These are phyloP conservation scores for Prinsepia uniflora DNA, from an alignment of 306 rosid species.

Conservation along the genomic window DNA sequence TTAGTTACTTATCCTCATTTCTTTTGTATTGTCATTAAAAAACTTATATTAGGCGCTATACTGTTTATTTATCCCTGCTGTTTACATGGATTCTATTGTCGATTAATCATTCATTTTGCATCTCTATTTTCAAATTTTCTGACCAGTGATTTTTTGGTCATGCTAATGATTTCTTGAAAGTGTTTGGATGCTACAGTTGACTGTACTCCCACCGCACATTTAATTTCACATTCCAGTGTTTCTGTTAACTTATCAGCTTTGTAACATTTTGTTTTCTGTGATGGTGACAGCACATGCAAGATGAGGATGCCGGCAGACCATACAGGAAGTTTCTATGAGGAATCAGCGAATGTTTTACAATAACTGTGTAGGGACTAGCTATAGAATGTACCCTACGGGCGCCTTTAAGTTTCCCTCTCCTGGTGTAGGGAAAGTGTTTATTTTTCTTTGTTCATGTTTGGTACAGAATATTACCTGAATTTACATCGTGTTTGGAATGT, in stretches of 20 bases:
- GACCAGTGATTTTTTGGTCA: not conserved
- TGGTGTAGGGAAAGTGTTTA: conserved; percentile 15
- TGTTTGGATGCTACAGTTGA: not conserved
- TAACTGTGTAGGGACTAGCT: conserved; percentile 32
- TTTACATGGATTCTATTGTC: not conserved
- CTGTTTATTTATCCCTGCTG: not conserved
- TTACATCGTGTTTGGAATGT: not conserved
- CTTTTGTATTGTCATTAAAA: no score
- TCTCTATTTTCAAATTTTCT: not conserved
- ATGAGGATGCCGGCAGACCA: conserved; percentile 83
- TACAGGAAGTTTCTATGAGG: conserved; percentile 76
- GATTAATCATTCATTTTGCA: not conserved
- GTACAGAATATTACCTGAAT: conserved; percentile 7
- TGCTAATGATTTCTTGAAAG: no score
- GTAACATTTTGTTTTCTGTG: not conserved
- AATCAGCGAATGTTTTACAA: conserved; percentile 22
- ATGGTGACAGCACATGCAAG: conserved; percentile 79
- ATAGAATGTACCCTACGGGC: conserved; percentile 24
- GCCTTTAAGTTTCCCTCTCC: conserved; percentile 28
- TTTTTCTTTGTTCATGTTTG: conserved; percentile 3
- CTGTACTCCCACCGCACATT: not conserved
- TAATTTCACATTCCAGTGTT: not conserved
- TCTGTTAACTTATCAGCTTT: not conserved
- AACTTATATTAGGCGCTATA: not conserved
- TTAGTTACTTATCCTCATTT: not conserved